These are phyloP conservation scores for Puccinia hordei DNA, from an alignment of 1,284 basidiomycete genomes.

Conservation along the genomic window DNA sequence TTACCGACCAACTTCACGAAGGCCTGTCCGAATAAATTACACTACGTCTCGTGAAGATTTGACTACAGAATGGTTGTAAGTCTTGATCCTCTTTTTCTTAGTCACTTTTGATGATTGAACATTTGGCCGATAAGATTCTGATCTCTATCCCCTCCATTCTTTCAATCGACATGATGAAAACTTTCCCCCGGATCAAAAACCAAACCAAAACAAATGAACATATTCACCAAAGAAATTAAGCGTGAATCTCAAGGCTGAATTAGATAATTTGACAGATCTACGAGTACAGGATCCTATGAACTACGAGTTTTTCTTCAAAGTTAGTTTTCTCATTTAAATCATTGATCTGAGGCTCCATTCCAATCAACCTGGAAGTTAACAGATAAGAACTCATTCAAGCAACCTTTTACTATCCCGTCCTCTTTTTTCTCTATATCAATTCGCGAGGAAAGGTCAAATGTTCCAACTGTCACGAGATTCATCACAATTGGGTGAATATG, in stretches of 20 bases:
- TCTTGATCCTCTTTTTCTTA: neutral
- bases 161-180: neutral
- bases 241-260: constrained; percentile 34
- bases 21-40: no score
- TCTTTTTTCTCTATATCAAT: neutral
- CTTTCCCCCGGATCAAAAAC: no score
- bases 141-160: neutral
- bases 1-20: no score
- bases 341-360: neutral
- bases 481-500: constrained; percentile 46
- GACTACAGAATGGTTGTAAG: neutral
- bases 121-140: no score
- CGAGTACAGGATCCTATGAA: neutral
- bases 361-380: no score
- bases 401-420: no score
- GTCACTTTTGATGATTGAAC: no score
- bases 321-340: constrained; percentile 1
- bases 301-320: constrained; percentile 47
- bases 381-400: neutral
- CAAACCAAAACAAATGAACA: no score
- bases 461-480: constrained; percentile 37
- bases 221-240: constrained; percentile 28
- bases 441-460: constrained; percentile 33
- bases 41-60: neutral
- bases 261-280: constrained; percentile 36